Percentiles rank a stretch among this genome's conserved stretches.
Conservation (phyloP, 805 yeast species). For the Lachancea sp. region DNA sequence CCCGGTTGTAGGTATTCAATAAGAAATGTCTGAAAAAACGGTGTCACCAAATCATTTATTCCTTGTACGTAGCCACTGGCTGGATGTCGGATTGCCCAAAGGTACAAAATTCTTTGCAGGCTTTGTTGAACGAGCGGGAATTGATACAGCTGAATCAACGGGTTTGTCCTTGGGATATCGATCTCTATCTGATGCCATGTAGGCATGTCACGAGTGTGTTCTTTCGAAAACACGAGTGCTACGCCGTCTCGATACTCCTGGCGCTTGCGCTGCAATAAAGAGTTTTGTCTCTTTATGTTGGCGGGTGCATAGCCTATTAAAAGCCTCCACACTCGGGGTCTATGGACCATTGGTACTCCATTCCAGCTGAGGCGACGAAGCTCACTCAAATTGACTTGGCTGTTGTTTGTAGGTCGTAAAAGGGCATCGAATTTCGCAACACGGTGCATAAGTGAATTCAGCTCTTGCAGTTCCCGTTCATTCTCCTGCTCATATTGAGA, state of each 20-base stretch:
- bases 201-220: conserved; percentile 57
- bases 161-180: conserved; percentile 92
- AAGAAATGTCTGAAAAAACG: conserved; percentile 82
- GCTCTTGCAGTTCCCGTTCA: conserved; percentile 35
- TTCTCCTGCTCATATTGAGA: conserved; percentile 25
- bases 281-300: conserved; percentile 65
- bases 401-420: conserved; percentile 41
- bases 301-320: conserved; percentile 86
- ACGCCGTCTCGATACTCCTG: conserved; percentile 79
- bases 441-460: conserved; percentile 55
- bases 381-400: conserved; percentile 58
- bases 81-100: conserved; percentile 96
- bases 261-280: conserved; percentile 70
- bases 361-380: conserved; percentile 85
- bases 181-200: conserved; percentile 95
- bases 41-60: conserved; percentile 88
- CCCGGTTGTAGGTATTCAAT: conserved; percentile 49
- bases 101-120: conserved; percentile 70
- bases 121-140: conserved; percentile 67
- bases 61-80: conserved; percentile 98
- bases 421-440: conserved; percentile 62
- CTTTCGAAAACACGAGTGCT: conserved; percentile 48
- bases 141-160: conserved; percentile 68
- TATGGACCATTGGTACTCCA: conserved; percentile 76
- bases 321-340: conserved; percentile 86